Conservation (phyloP, 2,329 filamentous ascomycete species). For the Lachnellula occidentalis region DNA sequence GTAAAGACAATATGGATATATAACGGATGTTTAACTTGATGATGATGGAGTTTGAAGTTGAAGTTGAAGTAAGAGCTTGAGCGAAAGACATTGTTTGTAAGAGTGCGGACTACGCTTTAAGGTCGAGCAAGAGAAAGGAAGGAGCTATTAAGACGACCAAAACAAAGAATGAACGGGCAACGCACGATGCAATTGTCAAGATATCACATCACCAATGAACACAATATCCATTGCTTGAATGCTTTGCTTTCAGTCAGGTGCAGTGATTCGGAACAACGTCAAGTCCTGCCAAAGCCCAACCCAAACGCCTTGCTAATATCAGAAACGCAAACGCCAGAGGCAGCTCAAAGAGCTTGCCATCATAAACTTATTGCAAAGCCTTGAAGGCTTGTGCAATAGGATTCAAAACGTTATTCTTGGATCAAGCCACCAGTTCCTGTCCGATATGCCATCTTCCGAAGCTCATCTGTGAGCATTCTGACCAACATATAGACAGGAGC, state of each 20-base stretch:
- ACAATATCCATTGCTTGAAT: neutral
- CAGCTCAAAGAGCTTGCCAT: constrained; percentile 9
- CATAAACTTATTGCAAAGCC: neutral
- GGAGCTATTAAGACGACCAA: neutral
- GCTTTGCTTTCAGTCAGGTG: neutral
- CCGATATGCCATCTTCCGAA: constrained; percentile 9
- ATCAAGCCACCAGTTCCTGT: neutral
- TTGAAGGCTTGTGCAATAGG: neutral
- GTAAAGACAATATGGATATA: too few species aligned
- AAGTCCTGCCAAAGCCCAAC: neutral
- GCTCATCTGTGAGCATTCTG: constrained; percentile 5
- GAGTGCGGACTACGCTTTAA: neutral
- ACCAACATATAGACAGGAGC: neutral
- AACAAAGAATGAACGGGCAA: too few species aligned
- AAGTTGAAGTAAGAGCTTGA: neutral
- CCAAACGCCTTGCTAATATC: constrained; percentile 9
- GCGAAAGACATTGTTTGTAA: neutral
- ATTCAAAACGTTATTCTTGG: neutral
- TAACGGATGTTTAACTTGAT: too few species aligned
- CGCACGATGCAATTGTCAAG: too few species aligned
- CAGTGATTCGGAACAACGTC: neutral
- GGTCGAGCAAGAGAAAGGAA: neutral
- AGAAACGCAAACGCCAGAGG: constrained; percentile 9
- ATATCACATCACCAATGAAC: too few species aligned
- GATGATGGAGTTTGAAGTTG: neutral